phyloP scores from a whole-genome alignment of 306 rosid genomes.

The Prunus davidiana region DNA sequence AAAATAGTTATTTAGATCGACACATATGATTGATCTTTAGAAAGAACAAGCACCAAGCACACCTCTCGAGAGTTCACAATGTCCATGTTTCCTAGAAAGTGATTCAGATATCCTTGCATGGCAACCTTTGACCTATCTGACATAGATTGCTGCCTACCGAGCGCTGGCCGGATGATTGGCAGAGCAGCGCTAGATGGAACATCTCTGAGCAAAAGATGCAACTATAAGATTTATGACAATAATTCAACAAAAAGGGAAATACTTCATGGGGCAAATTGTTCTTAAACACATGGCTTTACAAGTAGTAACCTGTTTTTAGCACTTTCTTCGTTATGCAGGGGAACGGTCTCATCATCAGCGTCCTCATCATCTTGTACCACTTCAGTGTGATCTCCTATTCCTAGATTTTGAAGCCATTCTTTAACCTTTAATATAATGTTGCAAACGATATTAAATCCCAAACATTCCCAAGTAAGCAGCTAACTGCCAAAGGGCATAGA shows the following conservation, averaged over 20 bases:
- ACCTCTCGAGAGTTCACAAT: slow-evolving; percentile 97
- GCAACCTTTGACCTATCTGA: slow-evolving; percentile 90
- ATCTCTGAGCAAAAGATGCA: slow-evolving; percentile 66
- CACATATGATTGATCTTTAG: slow-evolving; percentile 4
- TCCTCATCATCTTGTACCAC: slow-evolving; percentile 82
- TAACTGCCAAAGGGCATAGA: slow-evolving; percentile 35
- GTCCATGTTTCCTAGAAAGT: slow-evolving; percentile 89
- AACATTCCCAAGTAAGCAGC: slow-evolving; percentile 35
- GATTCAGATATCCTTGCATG: slow-evolving; percentile 98
- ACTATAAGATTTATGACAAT: slow-evolving; percentile 20
- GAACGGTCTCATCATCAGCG: slow-evolving; percentile 66
- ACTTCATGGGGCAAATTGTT: slow-evolving; percentile 13
- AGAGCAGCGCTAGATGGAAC: slow-evolving; percentile 98
- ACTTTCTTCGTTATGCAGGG: slow-evolving; percentile 69
- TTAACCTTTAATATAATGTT: slow-evolving; percentile 92
- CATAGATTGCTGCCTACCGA: slow-evolving; percentile 88
- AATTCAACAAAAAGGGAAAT: slow-evolving; percentile 15
- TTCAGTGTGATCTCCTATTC: slow-evolving; percentile 80
- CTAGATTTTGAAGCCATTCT: slow-evolving; percentile 99
- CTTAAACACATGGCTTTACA: not conserved
- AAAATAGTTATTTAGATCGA: not conserved
- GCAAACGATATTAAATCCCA: slow-evolving; percentile 72
- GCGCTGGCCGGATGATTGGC: slow-evolving; percentile 89
- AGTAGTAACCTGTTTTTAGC: slow-evolving; percentile 61
- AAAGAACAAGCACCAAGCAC: slow-evolving; percentile 32